These are phyloP conservation scores for Eleusine indica DNA, from an alignment of 176 grass and related monocot genomes.

Conservation along the genomic window DNA sequence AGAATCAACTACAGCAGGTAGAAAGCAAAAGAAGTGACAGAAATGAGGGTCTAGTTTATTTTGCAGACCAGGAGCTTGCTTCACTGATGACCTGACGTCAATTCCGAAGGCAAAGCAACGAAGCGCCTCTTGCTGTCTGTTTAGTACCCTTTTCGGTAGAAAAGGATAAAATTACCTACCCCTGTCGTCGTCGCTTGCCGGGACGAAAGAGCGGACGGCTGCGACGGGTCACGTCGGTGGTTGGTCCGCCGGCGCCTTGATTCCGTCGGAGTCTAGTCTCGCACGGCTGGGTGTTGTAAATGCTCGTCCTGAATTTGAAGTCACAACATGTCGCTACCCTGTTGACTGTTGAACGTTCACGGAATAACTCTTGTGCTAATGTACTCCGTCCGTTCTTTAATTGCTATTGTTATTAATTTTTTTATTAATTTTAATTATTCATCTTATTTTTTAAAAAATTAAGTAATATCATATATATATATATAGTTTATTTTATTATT, in stretches of 20 bases:
- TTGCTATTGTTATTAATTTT: no score
- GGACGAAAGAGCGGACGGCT: not conserved
- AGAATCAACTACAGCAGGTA: no score
- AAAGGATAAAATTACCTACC: slow-evolving; percentile 17
- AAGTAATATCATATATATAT: no score
- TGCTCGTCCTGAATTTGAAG: not conserved
- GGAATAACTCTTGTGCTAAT: not conserved
- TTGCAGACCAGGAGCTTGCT: no score
- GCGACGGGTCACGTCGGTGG: slow-evolving; percentile 12
- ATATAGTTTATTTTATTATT: no score
- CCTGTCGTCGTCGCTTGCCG: slow-evolving; percentile 14
- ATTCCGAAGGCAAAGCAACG: not conserved
- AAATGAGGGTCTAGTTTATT: no score
- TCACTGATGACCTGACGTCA: slow-evolving; percentile 5
- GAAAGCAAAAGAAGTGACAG: no score
- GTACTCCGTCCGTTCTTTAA: not conserved
- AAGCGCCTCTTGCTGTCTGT: not conserved
- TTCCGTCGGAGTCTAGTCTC: not conserved
- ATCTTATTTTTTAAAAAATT: no score
- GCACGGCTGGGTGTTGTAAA: not conserved
- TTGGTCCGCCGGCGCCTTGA: not conserved
- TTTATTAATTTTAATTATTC: no score
- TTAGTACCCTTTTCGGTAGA: not conserved
- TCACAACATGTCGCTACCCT: not conserved
- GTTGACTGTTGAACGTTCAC: not conserved